Base-by-base conservation (phyloP, 495 filamentous ascomycete genomes). In the Xylaria palmicola region DNA sequence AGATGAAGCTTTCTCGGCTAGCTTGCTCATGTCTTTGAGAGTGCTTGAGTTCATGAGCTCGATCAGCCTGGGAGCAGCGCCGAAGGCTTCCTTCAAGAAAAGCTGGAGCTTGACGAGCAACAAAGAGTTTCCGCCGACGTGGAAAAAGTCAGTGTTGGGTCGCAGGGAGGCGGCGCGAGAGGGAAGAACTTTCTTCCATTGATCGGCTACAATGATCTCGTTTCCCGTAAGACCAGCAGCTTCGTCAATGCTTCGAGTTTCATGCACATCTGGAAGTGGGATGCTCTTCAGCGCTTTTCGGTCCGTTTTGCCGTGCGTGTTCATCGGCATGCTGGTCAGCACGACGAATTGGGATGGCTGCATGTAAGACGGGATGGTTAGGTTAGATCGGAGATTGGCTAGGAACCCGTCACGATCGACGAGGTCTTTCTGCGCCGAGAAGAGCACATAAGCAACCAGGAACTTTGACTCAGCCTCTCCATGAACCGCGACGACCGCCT, bases 111-210 rank as follows among this genome's bases (percentile, higher is more conserved):
- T 43, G 50, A 76, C 39, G 12, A 75, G 56, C 10, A 68, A 36
- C 19, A 76, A 32, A 0, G 75, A 77, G 40, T 64, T 72, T 3
- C 75, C 75, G 15, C 75, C 75, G 15, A 72, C 47, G 34, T 62
- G 39, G 68, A 77, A 75, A 51, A 75, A 77, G 50, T 71, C 65
- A 1, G 70, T 58, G 12, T 43, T 13, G 15, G 40, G 4, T 36
- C 17, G n/a, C 30, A 29, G 47, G 12, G 6, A 2, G 5, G 3
- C 24, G 12, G 10, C 22, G 5, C 5, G 4, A 6, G 4, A 3
- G 6, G 47, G 29, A 32, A 50, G 9, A 17, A 50, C 24, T 5
- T 50, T 13, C 4, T 13, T 4, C 47, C 47, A 50, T 4, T 7
- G 12, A 2, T 50, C 17, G 6, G 19, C 29, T 17, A 50, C 12